Evolutionary conservation across 345 rosid genomes (phyloP), one percentile per base, ranked within the genome.

Genomic region (Salix viminalis): DNA sequence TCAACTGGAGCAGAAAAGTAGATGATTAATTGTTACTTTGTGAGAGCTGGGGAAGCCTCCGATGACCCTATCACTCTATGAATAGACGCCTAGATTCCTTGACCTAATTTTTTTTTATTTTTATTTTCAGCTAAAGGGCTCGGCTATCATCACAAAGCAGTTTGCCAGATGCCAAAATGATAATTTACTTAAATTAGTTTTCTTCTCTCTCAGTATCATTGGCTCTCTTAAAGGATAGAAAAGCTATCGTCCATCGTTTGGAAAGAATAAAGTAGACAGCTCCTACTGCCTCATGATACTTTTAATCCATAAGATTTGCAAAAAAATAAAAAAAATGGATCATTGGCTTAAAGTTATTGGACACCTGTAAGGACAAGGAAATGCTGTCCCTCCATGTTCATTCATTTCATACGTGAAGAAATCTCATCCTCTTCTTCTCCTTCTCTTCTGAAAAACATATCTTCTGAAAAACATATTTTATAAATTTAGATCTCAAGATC

Each of bases 101-200:
- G 32, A 23, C 56, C 54, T 62, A 32, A 26, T 32, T 32, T 32
- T 69, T 21, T 56, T 56, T 56, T 19, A 21, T 12, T 72, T 34
- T 19, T 66, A 6, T 30, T 70, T 82, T 80, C 44, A 28, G 69
- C 72, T 77, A 61, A 82, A 75, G 72, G 75, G 68, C 19, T 65
- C 41, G 13, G 36, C 69, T 44, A 77, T 82, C 85, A 80, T 68
- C 61, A 24, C 64, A 84, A 84, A 84, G 86, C 77, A 75, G 75
- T 70, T 34, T 70, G 64, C 48, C n/a, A 67, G 85, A 79, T 84
- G 66, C 89, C 83, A 74, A 81, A 32, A 37, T 21, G 86, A 88
- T 88, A 83, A 86, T 72, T 76, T 84, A 83, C 81, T 84, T 88
- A 84, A 84, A 75, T 76, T 71, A 68, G 67, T 14, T 54, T 71